phyloP scores from a whole-genome alignment of 2,329 filamentous ascomycete genomes.

The Fusarium scirpi region DNA sequence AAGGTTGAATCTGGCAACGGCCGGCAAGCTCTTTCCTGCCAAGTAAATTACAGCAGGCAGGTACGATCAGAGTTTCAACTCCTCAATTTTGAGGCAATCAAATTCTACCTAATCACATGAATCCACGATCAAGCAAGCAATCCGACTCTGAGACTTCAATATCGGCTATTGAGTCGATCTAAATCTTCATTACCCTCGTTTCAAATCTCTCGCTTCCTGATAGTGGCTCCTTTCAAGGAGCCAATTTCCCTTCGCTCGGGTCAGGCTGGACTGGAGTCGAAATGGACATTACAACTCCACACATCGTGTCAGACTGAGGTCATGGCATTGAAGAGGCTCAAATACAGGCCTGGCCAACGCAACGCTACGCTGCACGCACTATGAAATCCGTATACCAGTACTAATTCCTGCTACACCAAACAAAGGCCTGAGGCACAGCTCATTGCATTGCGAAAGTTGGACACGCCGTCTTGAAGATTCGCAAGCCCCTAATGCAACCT shows the following conservation, averaged over 20 bases:
- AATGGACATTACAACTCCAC: slow-evolving; percentile 38
- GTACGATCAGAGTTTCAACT: not conserved
- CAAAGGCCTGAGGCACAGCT: slow-evolving; percentile 17
- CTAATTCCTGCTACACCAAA: not conserved
- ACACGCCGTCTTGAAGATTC: slow-evolving; percentile 18
- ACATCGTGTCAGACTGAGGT: slow-evolving; percentile 46
- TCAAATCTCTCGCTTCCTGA: slow-evolving; percentile 27
- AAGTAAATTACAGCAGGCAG: not conserved
- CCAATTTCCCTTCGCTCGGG: slow-evolving; percentile 37
- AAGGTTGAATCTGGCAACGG: slow-evolving; percentile 10
- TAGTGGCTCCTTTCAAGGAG: slow-evolving; percentile 22
- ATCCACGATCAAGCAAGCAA: not conserved
- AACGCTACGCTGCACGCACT: slow-evolving; percentile 15
- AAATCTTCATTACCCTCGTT: slow-evolving; percentile 36
- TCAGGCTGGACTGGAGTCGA: slow-evolving; percentile 32
- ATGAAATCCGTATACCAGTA: not conserved
- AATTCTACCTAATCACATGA: slow-evolving; percentile 2
- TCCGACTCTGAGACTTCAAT: slow-evolving; percentile 14
- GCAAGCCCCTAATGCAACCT: slow-evolving; percentile 30
- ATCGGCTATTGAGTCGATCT: slow-evolving; percentile 33
- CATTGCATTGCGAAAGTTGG: slow-evolving; percentile 3
- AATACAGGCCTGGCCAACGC: slow-evolving; percentile 22
- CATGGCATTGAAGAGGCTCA: slow-evolving; percentile 42
- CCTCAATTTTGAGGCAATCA: slow-evolving; percentile 6
- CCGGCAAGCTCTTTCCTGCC: slow-evolving; percentile 16